A percentile compares a stretch with the other conserved stretches of the same genome.
Conservation (phyloP, 1,139 yeast genomes). For the Trichomonascaceae sp. region DNA sequence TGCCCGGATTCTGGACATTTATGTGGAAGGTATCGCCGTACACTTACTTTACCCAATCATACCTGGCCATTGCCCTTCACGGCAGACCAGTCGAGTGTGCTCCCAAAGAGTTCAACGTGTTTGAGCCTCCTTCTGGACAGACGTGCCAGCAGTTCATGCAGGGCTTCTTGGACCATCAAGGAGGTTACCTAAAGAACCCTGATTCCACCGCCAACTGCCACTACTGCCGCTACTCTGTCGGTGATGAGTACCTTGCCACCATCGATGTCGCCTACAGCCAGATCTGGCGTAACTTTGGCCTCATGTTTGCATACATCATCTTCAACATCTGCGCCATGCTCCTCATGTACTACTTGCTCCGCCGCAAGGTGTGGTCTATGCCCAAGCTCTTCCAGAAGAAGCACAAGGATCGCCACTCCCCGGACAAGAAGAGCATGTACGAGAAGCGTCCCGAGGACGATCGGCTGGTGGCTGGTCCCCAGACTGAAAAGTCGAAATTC, state of each 20-base stretch:
- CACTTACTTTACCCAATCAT: conserved; percentile 39
- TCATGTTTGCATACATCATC: conserved; percentile 40
- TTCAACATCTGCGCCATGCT: conserved; percentile 42
- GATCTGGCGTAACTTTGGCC: conserved; percentile 58
- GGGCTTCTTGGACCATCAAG: conserved; percentile 24
- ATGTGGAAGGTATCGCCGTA: conserved; percentile 45
- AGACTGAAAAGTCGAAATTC: too few relatives aligned
- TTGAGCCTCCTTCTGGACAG: conserved; percentile 39
- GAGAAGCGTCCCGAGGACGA: conserved; percentile 3
- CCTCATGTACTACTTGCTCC: conserved; percentile 29
- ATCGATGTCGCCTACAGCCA: conserved; percentile 30
- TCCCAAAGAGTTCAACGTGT: conserved; percentile 31
- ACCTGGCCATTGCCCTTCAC: conserved; percentile 34
- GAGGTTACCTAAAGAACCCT: conserved; percentile 34
- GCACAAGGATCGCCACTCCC: neutral
- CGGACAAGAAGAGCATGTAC: conserved; percentile 1
- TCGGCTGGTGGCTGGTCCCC: too few relatives aligned
- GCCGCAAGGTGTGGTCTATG: conserved; percentile 17
- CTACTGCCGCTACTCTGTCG: conserved; percentile 35
- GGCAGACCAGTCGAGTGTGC: conserved; percentile 33
- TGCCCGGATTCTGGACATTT: conserved; percentile 49
- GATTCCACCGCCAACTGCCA: conserved; percentile 31
- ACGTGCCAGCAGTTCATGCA: conserved; percentile 34
- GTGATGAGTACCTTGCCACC: conserved; percentile 31
- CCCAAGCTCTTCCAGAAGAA: conserved; percentile 7